A percentile compares a stretch with the other conserved stretches of the same genome.
These are phyloP conservation scores for Tylopilus sp. DNA, from an alignment of 768 basidiomycete genomes.

Conservation along the genomic window DNA sequence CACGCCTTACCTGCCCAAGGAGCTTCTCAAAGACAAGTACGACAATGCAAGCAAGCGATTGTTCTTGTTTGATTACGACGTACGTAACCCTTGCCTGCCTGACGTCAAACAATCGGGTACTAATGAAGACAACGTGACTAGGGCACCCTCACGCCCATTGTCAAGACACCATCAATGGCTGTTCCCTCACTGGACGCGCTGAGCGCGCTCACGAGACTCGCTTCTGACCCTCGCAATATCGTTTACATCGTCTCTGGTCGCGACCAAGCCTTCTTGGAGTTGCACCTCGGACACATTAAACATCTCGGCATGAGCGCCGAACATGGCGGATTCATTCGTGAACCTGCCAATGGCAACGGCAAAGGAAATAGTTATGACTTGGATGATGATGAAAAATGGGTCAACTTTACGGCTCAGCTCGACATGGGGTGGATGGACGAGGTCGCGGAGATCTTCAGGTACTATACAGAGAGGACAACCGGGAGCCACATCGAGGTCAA, in stretches of 20 bases:
- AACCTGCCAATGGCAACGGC: constrained; percentile 47
- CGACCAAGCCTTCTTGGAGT: constrained; percentile 87
- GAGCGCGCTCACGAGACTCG: constrained; percentile 65
- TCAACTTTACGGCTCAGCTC: constrained; percentile 83
- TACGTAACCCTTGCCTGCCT: constrained; percentile 36
- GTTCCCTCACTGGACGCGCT: constrained; percentile 74
- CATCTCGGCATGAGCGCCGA: constrained; percentile 91
- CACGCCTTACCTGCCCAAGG: constrained; percentile 79
- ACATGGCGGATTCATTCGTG: constrained; percentile 89
- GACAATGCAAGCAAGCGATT: constrained; percentile 72
- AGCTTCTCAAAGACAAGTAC: constrained; percentile 59
- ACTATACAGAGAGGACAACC: constrained; percentile 95
- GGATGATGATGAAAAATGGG: constrained; percentile 50
- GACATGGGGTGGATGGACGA: constrained; percentile 99
- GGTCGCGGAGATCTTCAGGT: constrained; percentile 92
- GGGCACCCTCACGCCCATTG: constrained; percentile 97
- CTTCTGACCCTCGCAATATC: constrained; percentile 80
- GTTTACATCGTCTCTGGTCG: constrained; percentile 98
- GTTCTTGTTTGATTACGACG: constrained; percentile 95
- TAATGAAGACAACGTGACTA: constrained; percentile 28
- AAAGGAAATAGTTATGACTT: background rate
- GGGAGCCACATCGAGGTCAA: constrained; percentile 97
- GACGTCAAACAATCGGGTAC: background rate
- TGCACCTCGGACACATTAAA: constrained; percentile 82
- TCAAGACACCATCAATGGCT: constrained; percentile 88